Conservation (phyloP, 345 rosid genomes). For the Syzygium aqueum region DNA sequence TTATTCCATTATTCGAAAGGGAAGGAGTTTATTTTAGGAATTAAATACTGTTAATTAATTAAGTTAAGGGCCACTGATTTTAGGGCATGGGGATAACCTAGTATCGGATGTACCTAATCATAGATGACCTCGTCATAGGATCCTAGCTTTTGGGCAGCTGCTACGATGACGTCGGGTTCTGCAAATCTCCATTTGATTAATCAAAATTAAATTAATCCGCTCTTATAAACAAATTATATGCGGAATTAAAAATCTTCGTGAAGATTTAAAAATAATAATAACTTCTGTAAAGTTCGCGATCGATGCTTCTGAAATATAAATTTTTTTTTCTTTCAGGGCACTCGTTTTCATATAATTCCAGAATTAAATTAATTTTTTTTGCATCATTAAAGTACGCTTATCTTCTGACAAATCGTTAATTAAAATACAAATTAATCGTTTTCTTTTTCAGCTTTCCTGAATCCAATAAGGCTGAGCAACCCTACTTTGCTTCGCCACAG, state of each 20-base stretch:
- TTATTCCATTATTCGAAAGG: not conserved
- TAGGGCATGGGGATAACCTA: not conserved
- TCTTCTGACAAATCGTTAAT: not conserved
- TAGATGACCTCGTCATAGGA: conserved; percentile 18
- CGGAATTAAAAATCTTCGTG: not conserved
- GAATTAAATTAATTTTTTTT: not conserved
- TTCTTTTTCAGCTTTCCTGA: conserved; percentile 10
- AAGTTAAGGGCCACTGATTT: not conserved
- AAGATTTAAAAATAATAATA: not conserved
- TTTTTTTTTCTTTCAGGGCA: not conserved
- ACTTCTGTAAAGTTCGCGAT: not conserved
- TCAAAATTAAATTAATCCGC: not conserved
- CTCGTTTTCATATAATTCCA: not conserved
- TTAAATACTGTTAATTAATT: not conserved
- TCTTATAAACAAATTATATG: not conserved
- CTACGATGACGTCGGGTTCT: conserved; percentile 9
- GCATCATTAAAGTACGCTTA: not conserved
- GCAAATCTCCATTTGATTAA: not conserved
- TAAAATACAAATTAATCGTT: not conserved
- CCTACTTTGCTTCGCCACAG: not conserved
- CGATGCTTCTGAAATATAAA: not conserved
- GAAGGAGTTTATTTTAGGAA: not conserved
- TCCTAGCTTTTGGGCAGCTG: conserved; percentile 22
- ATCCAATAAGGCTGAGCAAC: conserved; percentile 25
- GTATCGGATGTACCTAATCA: not conserved